Percentiles rank a stretch among this genome's conserved stretches.
These are phyloP conservation scores for Cutaneotrichosporon sp. DNA, from an alignment of 1,284 basidiomycete species.

Conservation along the genomic window DNA sequence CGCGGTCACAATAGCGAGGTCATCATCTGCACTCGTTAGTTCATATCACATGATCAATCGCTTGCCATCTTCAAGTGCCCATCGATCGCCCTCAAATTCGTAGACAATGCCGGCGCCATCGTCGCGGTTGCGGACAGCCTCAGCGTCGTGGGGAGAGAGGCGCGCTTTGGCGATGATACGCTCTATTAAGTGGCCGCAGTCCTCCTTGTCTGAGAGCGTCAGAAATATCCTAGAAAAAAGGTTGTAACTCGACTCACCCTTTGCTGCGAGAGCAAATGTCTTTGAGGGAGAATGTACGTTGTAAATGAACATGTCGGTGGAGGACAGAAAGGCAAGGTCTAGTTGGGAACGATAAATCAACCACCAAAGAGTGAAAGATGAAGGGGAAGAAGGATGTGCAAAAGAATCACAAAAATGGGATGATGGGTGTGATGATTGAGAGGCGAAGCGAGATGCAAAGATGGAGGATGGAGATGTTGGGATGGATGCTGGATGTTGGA, in stretches of 20 bases:
- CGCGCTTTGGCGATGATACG: constrained; percentile 34
- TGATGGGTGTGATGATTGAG: no score
- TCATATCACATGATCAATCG: not conserved
- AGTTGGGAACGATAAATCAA: not conserved
- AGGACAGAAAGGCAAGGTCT: not conserved
- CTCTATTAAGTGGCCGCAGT: constrained; percentile 26
- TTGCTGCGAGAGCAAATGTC: constrained; percentile 20
- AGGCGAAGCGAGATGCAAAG: not conserved
- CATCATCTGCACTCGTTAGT: constrained; percentile 42
- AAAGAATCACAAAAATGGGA: no score
- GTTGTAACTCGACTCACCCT: constrained; percentile 6
- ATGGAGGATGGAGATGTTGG: not conserved
- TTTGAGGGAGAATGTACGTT: constrained; percentile 47
- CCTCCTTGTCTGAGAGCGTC: constrained; percentile 32
- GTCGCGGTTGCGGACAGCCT: constrained; percentile 21
- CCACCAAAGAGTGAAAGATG: not conserved
- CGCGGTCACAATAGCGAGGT: constrained; percentile 46
- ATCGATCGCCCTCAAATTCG: constrained; percentile 43
- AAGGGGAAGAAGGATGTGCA: not conserved
- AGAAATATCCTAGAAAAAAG: not conserved
- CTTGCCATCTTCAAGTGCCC: constrained; percentile 48
- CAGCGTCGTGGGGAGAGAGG: constrained; percentile 11
- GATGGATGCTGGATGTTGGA: no score
- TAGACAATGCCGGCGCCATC: constrained; percentile 43
- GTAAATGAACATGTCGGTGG: constrained; percentile 36